Evolutionary conservation across 2,329 filamentous ascomycete genomes (phyloP).

Genomic region (Fusarium oligoseptatum): DNA sequence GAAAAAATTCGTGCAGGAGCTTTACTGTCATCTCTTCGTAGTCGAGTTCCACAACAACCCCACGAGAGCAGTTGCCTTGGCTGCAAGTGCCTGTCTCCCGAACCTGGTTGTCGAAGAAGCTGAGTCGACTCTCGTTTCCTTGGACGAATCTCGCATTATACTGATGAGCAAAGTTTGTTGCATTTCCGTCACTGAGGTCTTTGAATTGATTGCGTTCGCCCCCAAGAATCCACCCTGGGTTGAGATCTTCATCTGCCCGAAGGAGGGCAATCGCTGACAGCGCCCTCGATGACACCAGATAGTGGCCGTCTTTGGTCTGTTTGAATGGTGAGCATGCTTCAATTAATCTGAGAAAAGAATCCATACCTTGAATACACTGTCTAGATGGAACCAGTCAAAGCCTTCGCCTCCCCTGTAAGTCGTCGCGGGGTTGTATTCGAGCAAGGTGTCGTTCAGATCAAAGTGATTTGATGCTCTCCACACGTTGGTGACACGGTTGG

Average conservation of each 20-base stretch:
- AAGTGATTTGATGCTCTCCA: conserved; percentile 44
- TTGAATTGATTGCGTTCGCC: conserved; percentile 50
- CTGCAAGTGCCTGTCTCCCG: conserved; percentile 28
- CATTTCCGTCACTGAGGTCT: conserved; percentile 50
- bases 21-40: conserved; percentile 60
- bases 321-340: background rate
- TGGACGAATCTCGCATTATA: conserved; percentile 64
- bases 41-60: conserved; percentile 57
- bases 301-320: conserved; percentile 48
- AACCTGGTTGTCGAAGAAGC: conserved; percentile 66
- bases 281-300: conserved; percentile 51
- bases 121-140: conserved; percentile 61
- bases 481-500: conserved; percentile 39
- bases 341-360: background rate
- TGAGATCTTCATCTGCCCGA: conserved; percentile 40
- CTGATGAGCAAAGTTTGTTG: conserved; percentile 56
- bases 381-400: conserved; percentile 47
- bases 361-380: conserved; percentile 45
- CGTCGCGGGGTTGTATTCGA: conserved; percentile 33
- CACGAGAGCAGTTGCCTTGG: conserved; percentile 37
- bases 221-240: conserved; percentile 52
- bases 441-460: conserved; percentile 35
- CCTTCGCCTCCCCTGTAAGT: conserved; percentile 40
- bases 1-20: conserved; percentile 62
- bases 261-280: conserved; percentile 50